A percentile compares a stretch with the other conserved stretches of the same genome.
Conservation (phyloP, 495 filamentous ascomycete species). For the Penicillium verhagenii region DNA sequence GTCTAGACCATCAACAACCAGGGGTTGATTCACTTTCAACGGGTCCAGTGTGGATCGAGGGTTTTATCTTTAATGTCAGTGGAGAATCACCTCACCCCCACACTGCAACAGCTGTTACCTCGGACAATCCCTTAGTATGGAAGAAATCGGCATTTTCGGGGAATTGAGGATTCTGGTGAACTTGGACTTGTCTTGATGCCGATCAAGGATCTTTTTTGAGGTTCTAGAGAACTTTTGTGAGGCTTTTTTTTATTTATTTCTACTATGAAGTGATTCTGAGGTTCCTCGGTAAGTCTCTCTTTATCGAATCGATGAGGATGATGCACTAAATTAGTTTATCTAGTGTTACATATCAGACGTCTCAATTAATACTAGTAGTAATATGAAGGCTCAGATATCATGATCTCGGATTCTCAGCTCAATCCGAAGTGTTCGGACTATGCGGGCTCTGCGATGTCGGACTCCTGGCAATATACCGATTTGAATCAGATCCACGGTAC, state of each 20-base stretch:
- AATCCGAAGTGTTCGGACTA: neutral
- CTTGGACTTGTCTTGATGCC: no score
- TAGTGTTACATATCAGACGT: no score
- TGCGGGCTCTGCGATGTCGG: neutral
- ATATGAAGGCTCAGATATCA: neutral
- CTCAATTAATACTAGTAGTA: no score
- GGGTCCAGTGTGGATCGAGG: neutral
- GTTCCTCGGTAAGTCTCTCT: no score
- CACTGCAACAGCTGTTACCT: neutral
- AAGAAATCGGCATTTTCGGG: neutral
- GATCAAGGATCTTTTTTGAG: no score
- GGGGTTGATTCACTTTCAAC: neutral
- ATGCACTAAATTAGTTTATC: no score
- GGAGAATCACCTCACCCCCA: neutral
- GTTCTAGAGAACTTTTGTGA: no score
- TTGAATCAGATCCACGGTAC: constrained; percentile 9
- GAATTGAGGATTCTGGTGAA: neutral
- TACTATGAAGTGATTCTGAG: no score
- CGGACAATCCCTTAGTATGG: neutral
- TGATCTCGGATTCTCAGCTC: neutral
- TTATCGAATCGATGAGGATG: no score
- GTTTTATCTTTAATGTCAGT: neutral
- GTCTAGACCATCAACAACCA: constrained; percentile 12
- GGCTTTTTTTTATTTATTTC: no score
- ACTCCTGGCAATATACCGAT: neutral